A percentile compares a stretch with the other conserved stretches of the same genome.
phyloP scores from a whole-genome alignment of 1,139 yeast genomes.

The Geotrichum restrictum region DNA sequence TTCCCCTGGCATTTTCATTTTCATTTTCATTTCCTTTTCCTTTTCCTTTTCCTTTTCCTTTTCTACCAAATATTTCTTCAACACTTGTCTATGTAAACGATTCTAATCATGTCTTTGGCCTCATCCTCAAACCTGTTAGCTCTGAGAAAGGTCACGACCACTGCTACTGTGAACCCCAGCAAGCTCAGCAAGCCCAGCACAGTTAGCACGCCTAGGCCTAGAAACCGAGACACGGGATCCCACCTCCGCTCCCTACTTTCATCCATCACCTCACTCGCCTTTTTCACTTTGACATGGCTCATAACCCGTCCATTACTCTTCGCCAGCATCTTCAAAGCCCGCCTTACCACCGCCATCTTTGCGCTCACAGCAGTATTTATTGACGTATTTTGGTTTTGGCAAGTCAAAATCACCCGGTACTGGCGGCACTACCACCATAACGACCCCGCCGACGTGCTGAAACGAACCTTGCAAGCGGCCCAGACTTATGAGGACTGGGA shows the following conservation, averaged over 20 bases:
- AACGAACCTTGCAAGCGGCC: slow-evolving; percentile 29
- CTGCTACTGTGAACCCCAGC: no score
- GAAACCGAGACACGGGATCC: no score
- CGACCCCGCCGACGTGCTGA: slow-evolving; percentile 26
- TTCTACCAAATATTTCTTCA: neutral
- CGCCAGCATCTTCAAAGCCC: slow-evolving; percentile 1
- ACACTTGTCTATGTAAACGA: neutral
- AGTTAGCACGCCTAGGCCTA: no score
- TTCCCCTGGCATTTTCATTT: no score
- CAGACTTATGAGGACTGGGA: slow-evolving; percentile 37
- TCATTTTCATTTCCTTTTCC: neutral
- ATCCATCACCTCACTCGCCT: no score
- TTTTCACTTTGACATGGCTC: no score
- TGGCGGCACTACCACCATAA: slow-evolving; percentile 24
- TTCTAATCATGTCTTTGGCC: no score
- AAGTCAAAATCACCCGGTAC: slow-evolving; percentile 26
- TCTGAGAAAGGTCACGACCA: no score
- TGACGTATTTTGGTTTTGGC: slow-evolving; percentile 33
- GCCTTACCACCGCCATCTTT: slow-evolving; percentile 25
- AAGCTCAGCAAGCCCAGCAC: no score
- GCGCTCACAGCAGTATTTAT: slow-evolving; percentile 28
- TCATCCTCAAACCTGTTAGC: no score
- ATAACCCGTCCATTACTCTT: no score
- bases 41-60: neutral
- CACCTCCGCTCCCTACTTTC: no score